Base-by-base conservation (phyloP, 768 basidiomycete genomes). In the Lactarius indigo region DNA sequence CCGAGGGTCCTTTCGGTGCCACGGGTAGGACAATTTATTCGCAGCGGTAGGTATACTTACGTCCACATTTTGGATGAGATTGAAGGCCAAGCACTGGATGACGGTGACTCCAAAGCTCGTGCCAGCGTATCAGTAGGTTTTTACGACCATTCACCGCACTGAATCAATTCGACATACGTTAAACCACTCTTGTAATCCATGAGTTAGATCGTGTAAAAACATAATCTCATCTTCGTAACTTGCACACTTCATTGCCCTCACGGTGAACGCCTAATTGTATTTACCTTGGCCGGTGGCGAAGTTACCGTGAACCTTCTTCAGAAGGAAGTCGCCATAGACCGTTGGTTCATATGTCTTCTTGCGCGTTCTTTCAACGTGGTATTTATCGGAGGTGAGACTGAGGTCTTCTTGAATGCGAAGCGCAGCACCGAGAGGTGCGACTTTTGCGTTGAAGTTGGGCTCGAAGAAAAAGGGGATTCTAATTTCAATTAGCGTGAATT, bases 401-500 rank as follows among this genome's bases (percentile, higher is more conserved):
- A 69, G 72, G 33, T 73, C 73, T 17, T 76, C 71, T 64, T 79
- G 79, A 12, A 83, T 71, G 39, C 87, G 83, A 31, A 81, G 72
- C 0, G 86, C 87, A 7, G 87, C 87, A 5, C 80, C 79, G 7
- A 96, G 78, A 1, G 93, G 90, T 69, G 81, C 76, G 57, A 97
- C 78, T 2, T 79, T 64, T 0, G 94, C 90, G 66, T 87, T 79
- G 72, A 92, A 94, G 64, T 91, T 92, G 0, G 95, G 94, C 75
- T 96, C 95, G 69, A 91, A 96, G 82, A 97, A 97, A 78, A 96
- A 96, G 0, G 95, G 95, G 23, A 96, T 83, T 10, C 91, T 93
- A 64, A 30, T 52, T 20, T 60, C 3, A 9, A 17, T 54, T 47
- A 47, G 15, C 54, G 69, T n/a, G 72, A 41, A 37, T 60, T 18